Evolutionary conservation across 2,329 filamentous ascomycete genomes (phyloP), one percentile per base, ranked within the genome.

Genomic region (Thyridium curvatum): DNA sequence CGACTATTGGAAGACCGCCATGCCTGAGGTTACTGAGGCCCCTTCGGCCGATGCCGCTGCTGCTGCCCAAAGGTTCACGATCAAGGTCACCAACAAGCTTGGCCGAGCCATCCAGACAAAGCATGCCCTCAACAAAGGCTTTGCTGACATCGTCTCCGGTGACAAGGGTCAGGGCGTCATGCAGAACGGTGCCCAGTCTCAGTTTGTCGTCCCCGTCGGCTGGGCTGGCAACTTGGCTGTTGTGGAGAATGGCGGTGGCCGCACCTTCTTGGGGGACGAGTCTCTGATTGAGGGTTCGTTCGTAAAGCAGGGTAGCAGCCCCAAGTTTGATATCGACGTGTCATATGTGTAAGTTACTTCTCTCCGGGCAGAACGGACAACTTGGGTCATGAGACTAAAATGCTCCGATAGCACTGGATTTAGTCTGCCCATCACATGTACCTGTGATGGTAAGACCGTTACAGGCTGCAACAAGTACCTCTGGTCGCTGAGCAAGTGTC

Each of bases 391-490:
- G 21, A 26, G 21, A 26, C 21, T 26, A 26, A n/a, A n/a, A 26
- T 26, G 6, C 6, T 26, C 6, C 21, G 6, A 10, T 16, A 48
- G 46, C 18, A 43, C 46, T 26, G 52, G 48, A 7, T 51, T 45
- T 44, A 42, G 44, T 3, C 35, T 49, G 6, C 38, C 48, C n/a
- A 46, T 53, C 28, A 46, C 39, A 1, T 54, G 51, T 34, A 38
- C 30, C 10, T 53, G 49, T 39, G 30, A 34, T 4, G 39, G 39
- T 14, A 16, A 16, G 5, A 36, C 38, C 16, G 42, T 52, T 8
- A 41, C 42, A n/a, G 49, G 50, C 12, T 51, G 52, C 42, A 47
- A 48, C 38, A 49, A 46, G 38, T 34, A 48, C 33, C 41, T 53
- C 4, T 48, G 41, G 37, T 17, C 28, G 5, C 26, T 45, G 17